Conservation (phyloP, 2,329 filamentous ascomycete species). For the Aspergillus fructus region DNA sequence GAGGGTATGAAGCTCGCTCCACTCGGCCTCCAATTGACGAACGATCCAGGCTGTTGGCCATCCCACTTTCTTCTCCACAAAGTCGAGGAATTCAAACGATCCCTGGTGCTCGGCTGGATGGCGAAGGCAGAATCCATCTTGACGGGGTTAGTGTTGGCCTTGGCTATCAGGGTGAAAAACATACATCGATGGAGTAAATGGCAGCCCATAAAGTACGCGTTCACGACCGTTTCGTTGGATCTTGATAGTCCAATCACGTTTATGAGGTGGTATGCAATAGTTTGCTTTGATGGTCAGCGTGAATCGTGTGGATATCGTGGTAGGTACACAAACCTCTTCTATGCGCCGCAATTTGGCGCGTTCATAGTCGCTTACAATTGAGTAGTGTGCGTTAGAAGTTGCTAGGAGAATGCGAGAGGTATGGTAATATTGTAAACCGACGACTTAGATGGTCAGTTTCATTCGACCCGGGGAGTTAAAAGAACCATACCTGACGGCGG, state of each 20-base stretch:
- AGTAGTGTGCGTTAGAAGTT: slow-evolving; percentile 25
- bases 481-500: slow-evolving; percentile 31
- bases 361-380: slow-evolving; percentile 26
- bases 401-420: slow-evolving; percentile 32
- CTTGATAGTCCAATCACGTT: slow-evolving; percentile 32
- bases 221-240: slow-evolving; percentile 35
- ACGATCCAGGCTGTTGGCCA: slow-evolving; percentile 36
- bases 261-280: slow-evolving; percentile 29
- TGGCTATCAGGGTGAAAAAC: slow-evolving; percentile 1
- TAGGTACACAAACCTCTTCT: slow-evolving; percentile 24
- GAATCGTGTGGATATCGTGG: not conserved
- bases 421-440: slow-evolving; percentile 42
- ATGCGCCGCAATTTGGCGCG: slow-evolving; percentile 25
- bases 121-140: slow-evolving; percentile 34
- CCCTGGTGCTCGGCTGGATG: slow-evolving; percentile 28
- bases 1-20: slow-evolving; percentile 26
- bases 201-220: slow-evolving; percentile 35
- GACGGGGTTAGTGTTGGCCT: not conserved
- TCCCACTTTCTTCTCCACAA: slow-evolving; percentile 28
- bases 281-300: slow-evolving; percentile 20
- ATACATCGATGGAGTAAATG: slow-evolving; percentile 34
- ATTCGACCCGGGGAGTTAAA: not conserved
- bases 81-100: slow-evolving; percentile 27
- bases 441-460: slow-evolving; percentile 21
- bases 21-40: slow-evolving; percentile 27